Conservation (phyloP, 495 filamentous ascomycete species). For the Xylaria cubensis region DNA sequence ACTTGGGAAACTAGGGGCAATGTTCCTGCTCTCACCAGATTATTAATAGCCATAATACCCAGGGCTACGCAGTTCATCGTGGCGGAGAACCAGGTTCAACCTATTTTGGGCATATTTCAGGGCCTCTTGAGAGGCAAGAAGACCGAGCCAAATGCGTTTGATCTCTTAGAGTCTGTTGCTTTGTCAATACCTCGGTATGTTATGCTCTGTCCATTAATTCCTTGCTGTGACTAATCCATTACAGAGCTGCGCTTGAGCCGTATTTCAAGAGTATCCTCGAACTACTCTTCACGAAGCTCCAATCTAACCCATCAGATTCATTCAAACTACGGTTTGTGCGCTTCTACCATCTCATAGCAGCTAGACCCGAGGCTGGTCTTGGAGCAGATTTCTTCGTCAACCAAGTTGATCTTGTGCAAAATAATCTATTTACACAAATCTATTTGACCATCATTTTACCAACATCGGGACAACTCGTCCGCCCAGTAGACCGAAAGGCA, state of each 20-base stretch:
- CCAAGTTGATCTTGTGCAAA: slow-evolving; percentile 79
- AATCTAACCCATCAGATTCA: slow-evolving; percentile 75
- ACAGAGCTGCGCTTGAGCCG: slow-evolving; percentile 66
- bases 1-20: slow-evolving; percentile 93
- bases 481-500: slow-evolving; percentile 88
- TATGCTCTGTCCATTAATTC: neutral
- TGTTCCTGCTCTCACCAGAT: slow-evolving; percentile 83
- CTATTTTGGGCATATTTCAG: slow-evolving; percentile 91
- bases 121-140: slow-evolving; percentile 75
- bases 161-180: slow-evolving; percentile 83
- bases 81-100: slow-evolving; percentile 72
- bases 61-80: slow-evolving; percentile 75
- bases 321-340: slow-evolving; percentile 83
- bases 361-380: slow-evolving; percentile 73
- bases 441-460: slow-evolving; percentile 87
- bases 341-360: slow-evolving; percentile 90
- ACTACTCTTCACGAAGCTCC: slow-evolving; percentile 82
- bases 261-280: slow-evolving; percentile 83
- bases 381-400: slow-evolving; percentile 89
- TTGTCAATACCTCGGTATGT: slow-evolving; percentile 72
- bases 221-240: slow-evolving; percentile 35
- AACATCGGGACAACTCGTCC: slow-evolving; percentile 82
- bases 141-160: slow-evolving; percentile 83
- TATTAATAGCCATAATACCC: slow-evolving; percentile 83
- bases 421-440: slow-evolving; percentile 78